Percentiles rank a stretch among this genome's conserved stretches.
Conservation (phyloP, 2,329 filamentous ascomycete species). For the Talaromyces sp. region DNA sequence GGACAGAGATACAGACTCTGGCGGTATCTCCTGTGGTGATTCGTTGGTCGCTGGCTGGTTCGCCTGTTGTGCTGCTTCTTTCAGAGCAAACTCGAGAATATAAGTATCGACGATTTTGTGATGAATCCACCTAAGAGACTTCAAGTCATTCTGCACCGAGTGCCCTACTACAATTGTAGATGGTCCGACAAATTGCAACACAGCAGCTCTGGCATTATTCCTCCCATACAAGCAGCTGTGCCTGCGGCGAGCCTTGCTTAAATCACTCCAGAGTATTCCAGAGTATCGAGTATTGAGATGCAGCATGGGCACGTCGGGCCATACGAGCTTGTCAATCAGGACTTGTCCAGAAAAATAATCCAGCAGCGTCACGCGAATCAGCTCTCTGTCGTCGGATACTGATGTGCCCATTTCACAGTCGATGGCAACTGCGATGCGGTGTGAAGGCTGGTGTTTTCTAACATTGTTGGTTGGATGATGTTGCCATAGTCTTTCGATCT, state of each 20-base stretch:
- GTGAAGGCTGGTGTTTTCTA: background rate
- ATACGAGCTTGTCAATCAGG: slow-evolving; percentile 49
- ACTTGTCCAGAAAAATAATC: slow-evolving; percentile 48
- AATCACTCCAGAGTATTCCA: slow-evolving; percentile 41
- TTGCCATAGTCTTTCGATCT: background rate
- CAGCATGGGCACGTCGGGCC: slow-evolving; percentile 40
- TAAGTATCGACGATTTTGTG: slow-evolving; percentile 41
- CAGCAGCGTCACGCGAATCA: slow-evolving; percentile 49
- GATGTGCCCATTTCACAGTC: slow-evolving; percentile 53
- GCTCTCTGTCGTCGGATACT: slow-evolving; percentile 40
- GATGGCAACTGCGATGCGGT: slow-evolving; percentile 36
- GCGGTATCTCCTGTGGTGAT: background rate
- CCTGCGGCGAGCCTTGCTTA: slow-evolving; percentile 8
- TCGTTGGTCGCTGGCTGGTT: background rate
- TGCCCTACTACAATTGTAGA: slow-evolving; percentile 49
- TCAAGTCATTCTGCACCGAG: slow-evolving; percentile 38
- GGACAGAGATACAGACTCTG: background rate
- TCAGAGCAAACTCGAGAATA: slow-evolving; percentile 16
- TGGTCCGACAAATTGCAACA: slow-evolving; percentile 43
- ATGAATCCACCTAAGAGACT: slow-evolving; percentile 47
- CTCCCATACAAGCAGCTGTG: slow-evolving; percentile 37
- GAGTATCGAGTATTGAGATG: slow-evolving; percentile 50
- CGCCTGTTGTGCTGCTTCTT: background rate
- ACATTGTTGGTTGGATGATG: background rate
- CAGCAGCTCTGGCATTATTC: slow-evolving; percentile 35